phyloP scores from a whole-genome alignment of 768 basidiomycete species.

The Pulveroboletus sp. region DNA sequence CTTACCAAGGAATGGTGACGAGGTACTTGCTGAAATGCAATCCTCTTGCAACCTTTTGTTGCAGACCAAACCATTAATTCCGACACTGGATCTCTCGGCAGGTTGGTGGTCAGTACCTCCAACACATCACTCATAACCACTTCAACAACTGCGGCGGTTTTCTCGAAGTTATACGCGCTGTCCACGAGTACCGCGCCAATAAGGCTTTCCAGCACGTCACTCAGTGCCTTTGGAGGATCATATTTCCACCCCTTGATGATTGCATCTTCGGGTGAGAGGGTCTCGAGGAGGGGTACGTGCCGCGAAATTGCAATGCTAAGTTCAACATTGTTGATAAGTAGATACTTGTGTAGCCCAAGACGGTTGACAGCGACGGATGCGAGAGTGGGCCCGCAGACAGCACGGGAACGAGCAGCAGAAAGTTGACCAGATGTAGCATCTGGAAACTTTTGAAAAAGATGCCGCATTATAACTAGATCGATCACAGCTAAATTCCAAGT shows the following conservation, averaged over 20 bases:
- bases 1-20: not conserved
- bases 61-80: slow-evolving; percentile 67
- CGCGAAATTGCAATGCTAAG: slow-evolving; percentile 59
- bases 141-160: slow-evolving; percentile 55
- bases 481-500: slow-evolving; percentile 49
- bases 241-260: slow-evolving; percentile 72
- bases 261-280: slow-evolving; percentile 54
- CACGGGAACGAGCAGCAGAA: slow-evolving; percentile 62
- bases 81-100: slow-evolving; percentile 69
- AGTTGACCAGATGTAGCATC: slow-evolving; percentile 72
- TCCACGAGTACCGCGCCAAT: slow-evolving; percentile 83
- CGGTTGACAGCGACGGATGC: slow-evolving; percentile 63
- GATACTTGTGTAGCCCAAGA: slow-evolving; percentile 61
- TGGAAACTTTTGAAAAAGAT: slow-evolving; percentile 68
- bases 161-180: slow-evolving; percentile 68
- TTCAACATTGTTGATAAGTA: slow-evolving; percentile 66
- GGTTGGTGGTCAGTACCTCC: slow-evolving; percentile 49
- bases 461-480: slow-evolving; percentile 65
- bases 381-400: slow-evolving; percentile 70
- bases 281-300: slow-evolving; percentile 56
- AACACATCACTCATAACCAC: slow-evolving; percentile 65
- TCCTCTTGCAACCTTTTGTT: slow-evolving; percentile 48
- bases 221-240: slow-evolving; percentile 81
- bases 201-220: slow-evolving; percentile 82
- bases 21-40: slow-evolving; percentile 42